Evolutionary conservation across 495 filamentous ascomycete genomes (phyloP).

Genomic region (Acidomyces sp.): DNA sequence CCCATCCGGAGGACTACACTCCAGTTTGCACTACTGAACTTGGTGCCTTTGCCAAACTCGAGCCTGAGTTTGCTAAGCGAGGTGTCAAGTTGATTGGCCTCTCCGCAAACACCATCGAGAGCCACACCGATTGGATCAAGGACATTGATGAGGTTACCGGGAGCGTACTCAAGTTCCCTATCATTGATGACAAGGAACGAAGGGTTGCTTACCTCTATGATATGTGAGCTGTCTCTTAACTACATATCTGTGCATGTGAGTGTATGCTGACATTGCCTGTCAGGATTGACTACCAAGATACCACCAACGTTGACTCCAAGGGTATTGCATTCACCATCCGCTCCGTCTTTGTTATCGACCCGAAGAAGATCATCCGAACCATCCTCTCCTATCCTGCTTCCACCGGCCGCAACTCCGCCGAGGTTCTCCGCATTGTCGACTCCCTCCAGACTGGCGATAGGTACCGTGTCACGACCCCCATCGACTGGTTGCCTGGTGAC

Average conservation of each 20-base stretch:
- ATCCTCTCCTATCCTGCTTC: conserved; percentile 95
- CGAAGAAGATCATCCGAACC: conserved; percentile 92
- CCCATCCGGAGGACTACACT: conserved; percentile 58
- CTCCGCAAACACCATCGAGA: conserved; percentile 43
- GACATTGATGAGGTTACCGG: conserved; percentile 52
- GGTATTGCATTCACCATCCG: conserved; percentile 97
- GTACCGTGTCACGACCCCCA: conserved; percentile 74
- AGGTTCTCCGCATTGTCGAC: conserved; percentile 90
- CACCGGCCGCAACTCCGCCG: conserved; percentile 90
- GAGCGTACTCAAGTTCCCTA: conserved; percentile 53
- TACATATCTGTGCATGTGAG: background rate
- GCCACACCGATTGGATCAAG: conserved; percentile 48
- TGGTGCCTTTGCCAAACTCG: conserved; percentile 52
- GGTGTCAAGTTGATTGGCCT: conserved; percentile 57
- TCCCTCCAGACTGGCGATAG: conserved; percentile 96
- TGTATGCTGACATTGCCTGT: conserved; percentile 4
- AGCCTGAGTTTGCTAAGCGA: conserved; percentile 47
- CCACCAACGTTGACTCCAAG: conserved; percentile 65
- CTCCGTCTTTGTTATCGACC: conserved; percentile 97
- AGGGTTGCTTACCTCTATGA: conserved; percentile 87
- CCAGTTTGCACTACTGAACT: conserved; percentile 63
- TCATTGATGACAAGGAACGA: conserved; percentile 92
- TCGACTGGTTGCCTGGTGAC: conserved; percentile 31
- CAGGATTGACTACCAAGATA: conserved; percentile 75
- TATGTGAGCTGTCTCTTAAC: conserved; percentile 51